Conservation (phyloP, 2,329 filamentous ascomycete species). For the Myotisia sp. region DNA sequence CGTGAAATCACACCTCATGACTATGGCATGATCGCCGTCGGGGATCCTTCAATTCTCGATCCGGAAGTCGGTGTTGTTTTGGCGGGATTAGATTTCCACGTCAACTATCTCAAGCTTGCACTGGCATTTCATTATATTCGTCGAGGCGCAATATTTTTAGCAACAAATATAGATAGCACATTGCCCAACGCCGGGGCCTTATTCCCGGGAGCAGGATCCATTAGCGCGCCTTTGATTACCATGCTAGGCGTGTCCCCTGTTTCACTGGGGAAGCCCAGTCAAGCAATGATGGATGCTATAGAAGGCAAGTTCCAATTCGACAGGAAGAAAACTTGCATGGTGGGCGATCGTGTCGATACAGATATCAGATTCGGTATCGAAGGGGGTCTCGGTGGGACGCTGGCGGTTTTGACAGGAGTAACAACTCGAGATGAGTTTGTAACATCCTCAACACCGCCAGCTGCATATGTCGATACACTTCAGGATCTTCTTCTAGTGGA, state of each 20-base stretch:
- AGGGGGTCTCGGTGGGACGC: constrained; percentile 74
- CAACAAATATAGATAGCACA: constrained; percentile 86
- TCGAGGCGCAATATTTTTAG: constrained; percentile 68
- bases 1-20: constrained; percentile 69
- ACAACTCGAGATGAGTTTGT: constrained; percentile 69
- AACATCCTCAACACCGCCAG: constrained; percentile 57
- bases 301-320: constrained; percentile 91
- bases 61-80: constrained; percentile 82
- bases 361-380: constrained; percentile 94
- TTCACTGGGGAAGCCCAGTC: constrained; percentile 82
- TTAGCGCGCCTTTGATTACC: constrained; percentile 61
- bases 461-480: constrained; percentile 71
- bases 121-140: constrained; percentile 75
- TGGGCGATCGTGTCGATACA: constrained; percentile 84
- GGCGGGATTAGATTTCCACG: constrained; percentile 79
- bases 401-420: constrained; percentile 84
- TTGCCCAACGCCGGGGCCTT: constrained; percentile 67
- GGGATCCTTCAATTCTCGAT: constrained; percentile 60
- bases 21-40: constrained; percentile 58
- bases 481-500: constrained; percentile 69
- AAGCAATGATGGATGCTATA: constrained; percentile 98
- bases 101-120: constrained; percentile 86
- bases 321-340: constrained; percentile 76
- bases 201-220: constrained; percentile 82
- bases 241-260: constrained; percentile 57